phyloP scores from a whole-genome alignment of 116 monocot species.

The Cymodocea nodosa region DNA sequence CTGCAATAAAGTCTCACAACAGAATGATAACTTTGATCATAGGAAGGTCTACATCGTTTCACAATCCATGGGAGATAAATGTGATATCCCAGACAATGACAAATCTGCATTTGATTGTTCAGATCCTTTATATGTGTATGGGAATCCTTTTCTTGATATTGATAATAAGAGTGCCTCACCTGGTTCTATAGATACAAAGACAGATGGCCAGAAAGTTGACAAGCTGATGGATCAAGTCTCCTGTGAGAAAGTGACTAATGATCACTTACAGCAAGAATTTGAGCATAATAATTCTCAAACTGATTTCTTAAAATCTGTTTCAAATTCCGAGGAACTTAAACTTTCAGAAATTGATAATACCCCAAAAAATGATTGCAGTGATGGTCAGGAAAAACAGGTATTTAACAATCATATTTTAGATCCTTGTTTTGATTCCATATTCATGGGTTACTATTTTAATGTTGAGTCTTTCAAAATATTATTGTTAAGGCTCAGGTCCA shows the following conservation, averaged over 20 bases:
- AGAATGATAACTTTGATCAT: slow-evolving; percentile 4
- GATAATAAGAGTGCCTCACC: not conserved
- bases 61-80: not conserved
- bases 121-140: not conserved
- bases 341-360: not conserved
- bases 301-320: not conserved
- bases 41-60: not conserved
- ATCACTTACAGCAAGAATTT: not conserved
- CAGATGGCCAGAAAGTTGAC: not conserved
- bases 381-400: slow-evolving; percentile 1
- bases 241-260: not conserved
- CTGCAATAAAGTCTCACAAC: slow-evolving; percentile 15
- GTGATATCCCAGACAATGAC: not conserved
- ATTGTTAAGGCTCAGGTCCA: too few relatives aligned
- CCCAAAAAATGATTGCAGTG: not conserved
- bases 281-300: not conserved
- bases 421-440: too few relatives aligned
- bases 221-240: not conserved
- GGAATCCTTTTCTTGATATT: not conserved
- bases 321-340: not conserved
- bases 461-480: too few relatives aligned
- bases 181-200: not conserved
- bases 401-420: not conserved
- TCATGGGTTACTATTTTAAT: too few relatives aligned
- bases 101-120: slow-evolving; percentile 1